Conservation (phyloP, 768 basidiomycete species). For the Boletus rubescentipes region DNA sequence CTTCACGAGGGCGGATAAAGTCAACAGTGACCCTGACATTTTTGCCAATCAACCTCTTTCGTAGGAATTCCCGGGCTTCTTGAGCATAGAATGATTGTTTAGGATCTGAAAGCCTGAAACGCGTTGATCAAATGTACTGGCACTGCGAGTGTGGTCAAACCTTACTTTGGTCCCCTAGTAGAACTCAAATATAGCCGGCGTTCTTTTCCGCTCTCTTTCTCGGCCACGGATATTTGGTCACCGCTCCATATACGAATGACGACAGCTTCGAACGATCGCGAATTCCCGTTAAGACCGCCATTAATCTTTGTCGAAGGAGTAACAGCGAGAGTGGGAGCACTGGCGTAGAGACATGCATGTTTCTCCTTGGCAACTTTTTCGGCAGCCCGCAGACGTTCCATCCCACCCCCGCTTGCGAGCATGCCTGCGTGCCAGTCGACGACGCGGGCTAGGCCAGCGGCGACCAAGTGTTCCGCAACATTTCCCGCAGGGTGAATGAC, state of each 20-base stretch:
- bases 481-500: conserved; percentile 93
- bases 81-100: conserved; percentile 86
- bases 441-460: conserved; percentile 82
- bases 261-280: conserved; percentile 70
- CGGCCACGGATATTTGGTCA: conserved; percentile 82
- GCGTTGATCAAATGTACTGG: conserved; percentile 1
- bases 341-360: conserved; percentile 67
- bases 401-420: conserved; percentile 77
- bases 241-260: conserved; percentile 90
- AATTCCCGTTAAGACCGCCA: conserved; percentile 43
- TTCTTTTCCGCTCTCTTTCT: conserved; percentile 73
- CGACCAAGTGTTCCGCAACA: conserved; percentile 86
- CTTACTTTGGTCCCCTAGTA: conserved; percentile 78
- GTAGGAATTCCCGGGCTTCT: conserved; percentile 90
- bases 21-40: conserved; percentile 81
- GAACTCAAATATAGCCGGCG: conserved; percentile 86
- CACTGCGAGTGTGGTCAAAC: conserved; percentile 1
- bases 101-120: conserved; percentile 71
- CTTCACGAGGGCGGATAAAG: conserved; percentile 88
- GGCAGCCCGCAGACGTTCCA: conserved; percentile 84
- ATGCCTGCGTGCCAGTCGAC: conserved; percentile 99
- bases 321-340: conserved; percentile 39
- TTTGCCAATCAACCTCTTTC: conserved; percentile 92
- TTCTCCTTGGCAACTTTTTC: conserved; percentile 82
- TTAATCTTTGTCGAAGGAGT: conserved; percentile 44